Evolutionary conservation across 2,329 filamentous ascomycete species (phyloP).

Genomic region (Talaromyces funiculosus): DNA sequence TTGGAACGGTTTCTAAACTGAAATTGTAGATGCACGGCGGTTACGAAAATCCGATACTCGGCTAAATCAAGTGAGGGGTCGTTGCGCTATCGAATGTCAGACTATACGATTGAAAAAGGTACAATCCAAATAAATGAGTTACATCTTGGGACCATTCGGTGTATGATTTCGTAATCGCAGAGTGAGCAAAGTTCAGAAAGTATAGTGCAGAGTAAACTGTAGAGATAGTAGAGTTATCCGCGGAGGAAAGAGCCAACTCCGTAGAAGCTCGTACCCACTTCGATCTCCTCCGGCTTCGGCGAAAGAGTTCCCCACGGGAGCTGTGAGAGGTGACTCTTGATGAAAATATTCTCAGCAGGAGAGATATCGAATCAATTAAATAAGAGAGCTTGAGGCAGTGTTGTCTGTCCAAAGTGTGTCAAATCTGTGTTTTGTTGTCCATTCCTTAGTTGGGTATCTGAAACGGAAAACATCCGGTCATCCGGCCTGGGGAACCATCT

Average conservation of each 20-base stretch:
- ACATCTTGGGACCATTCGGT: neutral
- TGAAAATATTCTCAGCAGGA: neutral
- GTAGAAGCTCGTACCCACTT: neutral
- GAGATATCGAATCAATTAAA: neutral
- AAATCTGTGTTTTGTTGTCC: neutral
- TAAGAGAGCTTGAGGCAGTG: neutral
- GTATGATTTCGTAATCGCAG: neutral
- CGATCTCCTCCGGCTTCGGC: neutral
- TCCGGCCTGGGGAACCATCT: neutral
- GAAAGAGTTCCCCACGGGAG: conserved; percentile 1
- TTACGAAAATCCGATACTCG: neutral
- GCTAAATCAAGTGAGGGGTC: neutral
- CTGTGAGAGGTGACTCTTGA: neutral
- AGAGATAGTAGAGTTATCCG: too few species aligned
- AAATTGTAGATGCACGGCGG: neutral
- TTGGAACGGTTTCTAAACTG: neutral
- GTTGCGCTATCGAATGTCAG: neutral
- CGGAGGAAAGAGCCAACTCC: conserved; percentile 2
- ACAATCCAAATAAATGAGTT: neutral
- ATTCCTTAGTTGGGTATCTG: neutral
- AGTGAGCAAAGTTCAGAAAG: too few species aligned
- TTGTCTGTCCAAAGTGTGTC: neutral
- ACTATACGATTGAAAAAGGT: neutral
- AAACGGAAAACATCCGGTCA: neutral
- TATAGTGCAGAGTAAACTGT: too few species aligned